phyloP scores from a whole-genome alignment of 352 stramenopile genomes.

The Pythium aristosporum region DNA sequence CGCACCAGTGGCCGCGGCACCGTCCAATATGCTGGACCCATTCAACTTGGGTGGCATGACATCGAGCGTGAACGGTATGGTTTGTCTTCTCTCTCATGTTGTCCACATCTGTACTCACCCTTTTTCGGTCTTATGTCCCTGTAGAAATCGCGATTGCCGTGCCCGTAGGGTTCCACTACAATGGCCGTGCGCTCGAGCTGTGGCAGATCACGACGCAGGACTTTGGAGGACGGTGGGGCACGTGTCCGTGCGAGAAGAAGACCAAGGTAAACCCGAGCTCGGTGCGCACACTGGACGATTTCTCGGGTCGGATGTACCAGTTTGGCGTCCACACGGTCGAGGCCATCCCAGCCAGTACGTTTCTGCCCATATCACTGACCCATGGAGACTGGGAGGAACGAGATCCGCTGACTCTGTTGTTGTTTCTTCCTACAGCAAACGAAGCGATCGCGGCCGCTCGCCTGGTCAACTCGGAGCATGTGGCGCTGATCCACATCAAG shows the following conservation, averaged over 20 bases:
- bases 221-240: constrained; percentile 82
- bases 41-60: constrained; percentile 75
- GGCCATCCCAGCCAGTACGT: constrained; percentile 83
- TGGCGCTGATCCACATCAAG: constrained; percentile 86
- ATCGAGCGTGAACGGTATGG: constrained; percentile 68
- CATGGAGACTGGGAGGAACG: neutral
- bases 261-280: constrained; percentile 79
- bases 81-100: neutral
- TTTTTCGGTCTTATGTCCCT: neutral
- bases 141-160: constrained; percentile 41
- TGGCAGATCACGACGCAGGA: constrained; percentile 88
- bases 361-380: neutral
- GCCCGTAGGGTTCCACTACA: constrained; percentile 65
- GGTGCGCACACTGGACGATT: constrained; percentile 81
- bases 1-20: constrained; percentile 24
- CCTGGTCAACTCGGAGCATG: constrained; percentile 77
- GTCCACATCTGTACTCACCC: neutral
- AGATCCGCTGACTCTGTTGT: constrained; percentile 2
- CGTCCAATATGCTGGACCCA: constrained; percentile 44
- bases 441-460: constrained; percentile 84
- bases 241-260: constrained; percentile 83
- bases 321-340: constrained; percentile 85
- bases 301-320: constrained; percentile 74
- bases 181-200: constrained; percentile 70
- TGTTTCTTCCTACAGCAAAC: constrained; percentile 54